Conservation (phyloP, 2,329 filamentous ascomycete genomes). For the Hawksworthiomyces lignivorus region DNA sequence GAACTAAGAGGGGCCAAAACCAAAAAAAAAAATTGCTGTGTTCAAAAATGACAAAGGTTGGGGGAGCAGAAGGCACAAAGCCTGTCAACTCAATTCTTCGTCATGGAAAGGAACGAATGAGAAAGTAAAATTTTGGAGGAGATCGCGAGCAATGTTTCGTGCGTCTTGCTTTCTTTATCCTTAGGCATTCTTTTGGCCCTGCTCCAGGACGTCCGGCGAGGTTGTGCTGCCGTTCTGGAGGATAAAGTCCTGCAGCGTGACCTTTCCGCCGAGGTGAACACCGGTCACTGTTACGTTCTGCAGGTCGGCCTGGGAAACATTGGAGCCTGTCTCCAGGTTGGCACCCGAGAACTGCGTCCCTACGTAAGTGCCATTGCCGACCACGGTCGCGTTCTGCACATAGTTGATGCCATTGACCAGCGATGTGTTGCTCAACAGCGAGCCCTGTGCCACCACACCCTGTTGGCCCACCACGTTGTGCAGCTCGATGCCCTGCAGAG, state of each 20-base stretch:
- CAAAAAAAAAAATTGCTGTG: too few species aligned
- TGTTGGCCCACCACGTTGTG: background rate
- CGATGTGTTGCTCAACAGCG: constrained; percentile 2
- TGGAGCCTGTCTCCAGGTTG: background rate
- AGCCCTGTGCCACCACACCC: background rate
- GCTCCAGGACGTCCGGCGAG: constrained; percentile 1
- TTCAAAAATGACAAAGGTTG: too few species aligned
- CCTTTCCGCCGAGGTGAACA: background rate
- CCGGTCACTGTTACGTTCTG: constrained; percentile 5
- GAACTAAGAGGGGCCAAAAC: too few species aligned
- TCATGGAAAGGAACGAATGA: too few species aligned
- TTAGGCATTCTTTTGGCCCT: constrained; percentile 1
- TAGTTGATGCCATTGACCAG: background rate
- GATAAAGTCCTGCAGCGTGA: constrained; percentile 8
- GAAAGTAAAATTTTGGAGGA: too few species aligned
- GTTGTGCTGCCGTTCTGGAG: constrained; percentile 1
- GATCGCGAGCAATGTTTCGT: too few species aligned
- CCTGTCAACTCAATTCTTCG: too few species aligned
- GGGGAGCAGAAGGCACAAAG: too few species aligned
- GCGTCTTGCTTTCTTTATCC: background rate
- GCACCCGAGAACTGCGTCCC: background rate
- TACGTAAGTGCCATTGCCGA: constrained; percentile 1
- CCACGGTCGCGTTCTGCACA: constrained; percentile 5
- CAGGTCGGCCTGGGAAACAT: background rate
- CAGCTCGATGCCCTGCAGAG: constrained; percentile 10